phyloP scores from a whole-genome alignment of 176 grass and related monocot species.

The Musa acuminata region DNA sequence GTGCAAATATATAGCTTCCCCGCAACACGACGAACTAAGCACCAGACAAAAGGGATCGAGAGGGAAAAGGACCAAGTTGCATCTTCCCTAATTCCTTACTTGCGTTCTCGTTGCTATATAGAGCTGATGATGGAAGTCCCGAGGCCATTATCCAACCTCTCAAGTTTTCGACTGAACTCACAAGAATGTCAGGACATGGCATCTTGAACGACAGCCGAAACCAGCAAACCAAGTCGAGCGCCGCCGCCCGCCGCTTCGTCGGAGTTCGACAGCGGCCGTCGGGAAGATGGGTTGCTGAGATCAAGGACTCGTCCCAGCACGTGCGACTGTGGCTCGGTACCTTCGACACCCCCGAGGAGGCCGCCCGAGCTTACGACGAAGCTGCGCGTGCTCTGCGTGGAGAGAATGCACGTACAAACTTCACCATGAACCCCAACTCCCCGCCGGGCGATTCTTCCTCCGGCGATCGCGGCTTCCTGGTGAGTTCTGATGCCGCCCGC shows the following conservation, averaged over 20 bases:
- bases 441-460: neutral
- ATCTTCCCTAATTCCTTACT: no score
- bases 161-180: neutral
- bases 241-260: neutral
- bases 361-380: constrained; percentile 15
- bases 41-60: no score
- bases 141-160: no score
- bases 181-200: neutral
- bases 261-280: constrained; percentile 7
- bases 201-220: neutral
- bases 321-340: constrained; percentile 19
- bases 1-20: no score
- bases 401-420: constrained; percentile 36
- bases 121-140: no score
- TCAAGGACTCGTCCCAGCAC: constrained; percentile 7
- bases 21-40: no score
- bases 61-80: no score
- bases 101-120: no score
- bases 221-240: neutral
- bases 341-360: constrained; percentile 15
- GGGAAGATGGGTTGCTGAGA: constrained; percentile 7
- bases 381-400: constrained; percentile 9
- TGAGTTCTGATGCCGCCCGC: neutral
- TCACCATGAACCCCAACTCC: constrained; percentile 10
- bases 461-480: neutral